phyloP scores from a whole-genome alignment of 2,329 filamentous ascomycete species.

The Penicillium thymicola region DNA sequence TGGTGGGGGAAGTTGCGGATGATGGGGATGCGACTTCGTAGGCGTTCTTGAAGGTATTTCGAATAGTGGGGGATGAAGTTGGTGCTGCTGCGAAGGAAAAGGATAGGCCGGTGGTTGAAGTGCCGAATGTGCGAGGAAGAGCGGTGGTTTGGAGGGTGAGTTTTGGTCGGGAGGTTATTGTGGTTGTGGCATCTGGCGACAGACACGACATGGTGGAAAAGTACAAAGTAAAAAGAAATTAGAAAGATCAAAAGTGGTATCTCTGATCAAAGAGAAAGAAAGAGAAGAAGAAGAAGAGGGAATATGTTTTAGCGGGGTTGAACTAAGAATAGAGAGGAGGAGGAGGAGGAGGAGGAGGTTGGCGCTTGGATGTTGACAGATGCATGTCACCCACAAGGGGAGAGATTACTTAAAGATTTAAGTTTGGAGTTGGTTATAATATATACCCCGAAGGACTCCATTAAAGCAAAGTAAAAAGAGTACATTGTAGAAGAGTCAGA shows the following conservation, averaged over 20 bases:
- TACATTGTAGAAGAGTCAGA: neutral
- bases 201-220: conserved; percentile 21
- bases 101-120: conserved; percentile 51
- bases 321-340: conserved; percentile 17
- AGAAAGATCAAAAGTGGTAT: conserved; percentile 9
- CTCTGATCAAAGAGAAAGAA: conserved; percentile 7
- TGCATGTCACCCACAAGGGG: neutral
- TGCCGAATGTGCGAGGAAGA: conserved; percentile 52
- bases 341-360: conserved; percentile 1
- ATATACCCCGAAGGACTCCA: too few relatives aligned
- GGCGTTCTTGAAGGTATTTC: conserved; percentile 62
- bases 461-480: too few relatives aligned
- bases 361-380: conserved; percentile 17
- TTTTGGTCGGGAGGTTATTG: conserved; percentile 50
- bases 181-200: conserved; percentile 15
- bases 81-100: conserved; percentile 50
- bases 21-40: conserved; percentile 48
- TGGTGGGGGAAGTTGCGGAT: conserved; percentile 37
- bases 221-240: neutral
- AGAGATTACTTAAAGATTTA: neutral
- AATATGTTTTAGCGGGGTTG: conserved; percentile 11
- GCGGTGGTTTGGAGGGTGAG: conserved; percentile 59
- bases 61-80: conserved; percentile 55
- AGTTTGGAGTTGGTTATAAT: too few relatives aligned
- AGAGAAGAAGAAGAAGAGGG: neutral